A percentile compares a stretch with the other conserved stretches of the same genome.
These are phyloP conservation scores for Solanum hybrid DNA, from an alignment of 305 asterid genomes.

Conservation along the genomic window DNA sequence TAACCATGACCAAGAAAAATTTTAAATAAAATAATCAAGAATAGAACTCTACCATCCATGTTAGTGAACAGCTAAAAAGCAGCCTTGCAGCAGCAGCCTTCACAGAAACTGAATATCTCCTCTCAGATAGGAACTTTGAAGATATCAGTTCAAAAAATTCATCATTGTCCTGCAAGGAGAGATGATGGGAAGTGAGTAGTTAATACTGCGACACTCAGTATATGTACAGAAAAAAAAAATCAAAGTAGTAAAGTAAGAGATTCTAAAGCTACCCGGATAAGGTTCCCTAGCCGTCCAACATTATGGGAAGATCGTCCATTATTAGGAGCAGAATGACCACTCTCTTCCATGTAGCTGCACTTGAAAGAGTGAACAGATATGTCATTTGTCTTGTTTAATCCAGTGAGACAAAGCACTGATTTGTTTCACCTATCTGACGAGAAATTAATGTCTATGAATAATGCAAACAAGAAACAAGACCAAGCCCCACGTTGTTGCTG, in stretches of 20 bases:
- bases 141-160: constrained; percentile 88
- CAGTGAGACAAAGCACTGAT: background rate
- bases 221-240: background rate
- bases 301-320: constrained; percentile 80
- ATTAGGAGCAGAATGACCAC: constrained; percentile 49
- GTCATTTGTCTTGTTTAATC: background rate
- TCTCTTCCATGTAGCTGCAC: constrained; percentile 70
- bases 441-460: background rate
- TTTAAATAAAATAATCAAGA: constrained; percentile 1
- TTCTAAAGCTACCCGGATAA: constrained; percentile 58
- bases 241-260: constrained; percentile 6
- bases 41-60: constrained; percentile 64
- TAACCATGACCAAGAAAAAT: background rate
- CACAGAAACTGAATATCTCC: constrained; percentile 59
- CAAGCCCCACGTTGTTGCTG: background rate
- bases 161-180: constrained; percentile 77
- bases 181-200: constrained; percentile 8
- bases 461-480: background rate
- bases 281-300: constrained; percentile 87
- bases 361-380: constrained; percentile 8
- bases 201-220: background rate
- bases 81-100: constrained; percentile 87
- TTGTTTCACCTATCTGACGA: background rate
- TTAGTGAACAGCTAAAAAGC: constrained; percentile 80
- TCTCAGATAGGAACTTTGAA: constrained; percentile 60